These are phyloP conservation scores for Liquidambar formosana DNA, from an alignment of 164 flowering plant species.

Conservation along the genomic window DNA sequence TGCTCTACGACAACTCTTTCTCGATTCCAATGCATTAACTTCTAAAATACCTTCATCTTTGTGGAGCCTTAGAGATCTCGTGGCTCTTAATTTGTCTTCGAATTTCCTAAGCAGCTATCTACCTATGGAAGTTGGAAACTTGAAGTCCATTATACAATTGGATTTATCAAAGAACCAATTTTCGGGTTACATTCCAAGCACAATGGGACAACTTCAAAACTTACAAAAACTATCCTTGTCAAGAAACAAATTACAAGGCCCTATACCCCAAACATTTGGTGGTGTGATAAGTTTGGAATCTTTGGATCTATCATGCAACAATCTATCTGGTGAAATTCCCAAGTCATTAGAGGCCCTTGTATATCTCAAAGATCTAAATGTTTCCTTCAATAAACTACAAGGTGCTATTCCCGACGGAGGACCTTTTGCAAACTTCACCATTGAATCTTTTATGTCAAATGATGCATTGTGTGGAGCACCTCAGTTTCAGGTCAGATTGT, in stretches of 20 bases:
- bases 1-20: not conserved
- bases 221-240: too few species aligned
- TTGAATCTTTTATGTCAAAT: not conserved
- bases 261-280: not conserved
- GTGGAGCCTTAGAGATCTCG: not conserved
- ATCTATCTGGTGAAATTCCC: not conserved
- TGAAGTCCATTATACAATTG: not conserved
- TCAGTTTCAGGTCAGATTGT: not conserved
- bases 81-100: not conserved
- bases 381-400: too few species aligned
- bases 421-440: not conserved
- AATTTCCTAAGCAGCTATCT: not conserved
- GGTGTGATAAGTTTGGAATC: not conserved
- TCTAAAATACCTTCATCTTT: not conserved
- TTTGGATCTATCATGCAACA: conserved; percentile 1
- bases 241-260: not conserved
- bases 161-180: not conserved
- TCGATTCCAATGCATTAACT: not conserved
- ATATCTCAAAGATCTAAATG: too few species aligned
- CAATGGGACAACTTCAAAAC: too few species aligned
- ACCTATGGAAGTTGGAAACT: too few species aligned
- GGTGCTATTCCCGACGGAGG: too few species aligned
- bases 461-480: not conserved
- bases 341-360: not conserved
- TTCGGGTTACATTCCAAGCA: not conserved